Evolutionary conservation across 75 land plant species (phyloP).

Genomic region (Chamaecyparis obtusa): DNA sequence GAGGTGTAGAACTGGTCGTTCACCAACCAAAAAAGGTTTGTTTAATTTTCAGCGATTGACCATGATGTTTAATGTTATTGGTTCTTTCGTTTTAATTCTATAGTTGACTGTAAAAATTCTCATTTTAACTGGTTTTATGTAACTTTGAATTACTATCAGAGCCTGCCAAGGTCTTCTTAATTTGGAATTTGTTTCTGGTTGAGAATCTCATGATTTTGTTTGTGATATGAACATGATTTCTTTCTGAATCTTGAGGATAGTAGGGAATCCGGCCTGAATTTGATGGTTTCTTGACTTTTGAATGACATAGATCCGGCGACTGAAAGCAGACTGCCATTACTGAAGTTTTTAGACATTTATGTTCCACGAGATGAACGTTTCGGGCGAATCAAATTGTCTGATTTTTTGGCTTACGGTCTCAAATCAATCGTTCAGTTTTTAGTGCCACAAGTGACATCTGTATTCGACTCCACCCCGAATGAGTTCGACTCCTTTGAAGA

Average conservation of each 20-base stretch:
- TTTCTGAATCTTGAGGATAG: too few species aligned
- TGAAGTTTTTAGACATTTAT: conserved; percentile 42
- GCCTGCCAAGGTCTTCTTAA: too few species aligned
- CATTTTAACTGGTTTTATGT: too few species aligned
- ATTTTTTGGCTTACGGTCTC: conserved; percentile 34
- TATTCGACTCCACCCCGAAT: conserved; percentile 38
- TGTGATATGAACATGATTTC: too few species aligned
- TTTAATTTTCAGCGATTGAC: too few species aligned
- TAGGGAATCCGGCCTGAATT: too few species aligned
- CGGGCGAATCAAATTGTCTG: conserved; percentile 65
- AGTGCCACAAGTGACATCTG: conserved; percentile 26
- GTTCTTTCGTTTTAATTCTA: too few species aligned
- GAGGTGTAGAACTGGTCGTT: conserved; percentile 48
- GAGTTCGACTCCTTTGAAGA: conserved; percentile 67
- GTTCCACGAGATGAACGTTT: conserved; percentile 89
- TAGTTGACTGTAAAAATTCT: too few species aligned
- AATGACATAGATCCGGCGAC: conserved; percentile 45
- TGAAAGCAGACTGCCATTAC: conserved; percentile 54
- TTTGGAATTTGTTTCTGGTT: too few species aligned
- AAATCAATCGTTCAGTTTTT: conserved; percentile 39
- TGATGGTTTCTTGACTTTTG: not conserved
- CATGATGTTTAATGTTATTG: too few species aligned
- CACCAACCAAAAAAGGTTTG: conserved; percentile 33
- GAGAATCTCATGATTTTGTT: too few species aligned
- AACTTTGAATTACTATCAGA: too few species aligned